Evolutionary conservation across 2,329 filamentous ascomycete species (phyloP).

Genomic region (Aspergillus melleus): DNA sequence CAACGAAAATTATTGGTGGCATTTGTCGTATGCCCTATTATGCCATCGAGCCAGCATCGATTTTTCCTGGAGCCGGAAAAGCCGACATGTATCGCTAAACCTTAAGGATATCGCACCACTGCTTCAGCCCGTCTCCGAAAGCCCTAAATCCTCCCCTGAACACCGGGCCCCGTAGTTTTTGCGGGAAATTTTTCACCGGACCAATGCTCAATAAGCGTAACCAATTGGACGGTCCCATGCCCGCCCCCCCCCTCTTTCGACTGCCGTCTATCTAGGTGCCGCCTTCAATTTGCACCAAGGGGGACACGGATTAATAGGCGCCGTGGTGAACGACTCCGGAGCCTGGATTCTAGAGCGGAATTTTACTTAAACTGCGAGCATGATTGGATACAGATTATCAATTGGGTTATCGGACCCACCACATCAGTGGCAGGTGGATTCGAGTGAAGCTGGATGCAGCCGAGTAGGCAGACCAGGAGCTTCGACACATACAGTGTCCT

Average conservation of each 20-base stretch:
- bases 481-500: not conserved
- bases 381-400: not conserved
- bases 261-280: not conserved
- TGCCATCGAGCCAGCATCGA: not conserved
- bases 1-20: not conserved
- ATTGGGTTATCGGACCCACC: not conserved
- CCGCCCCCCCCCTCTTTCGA: not conserved
- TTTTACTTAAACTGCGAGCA: not conserved
- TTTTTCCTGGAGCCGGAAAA: not conserved
- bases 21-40: not conserved
- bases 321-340: not conserved
- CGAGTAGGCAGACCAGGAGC: not conserved
- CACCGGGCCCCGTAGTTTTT: not conserved
- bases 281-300: not conserved
- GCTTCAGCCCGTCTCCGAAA: not conserved
- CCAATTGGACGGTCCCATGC: not conserved
- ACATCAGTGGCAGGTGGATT: not conserved
- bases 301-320: not conserved
- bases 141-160: not conserved
- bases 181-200: not conserved
- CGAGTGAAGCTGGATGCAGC: no score
- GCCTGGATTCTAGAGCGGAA: not conserved
- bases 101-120: not conserved
- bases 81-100: not conserved
- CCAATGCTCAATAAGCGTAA: not conserved